phyloP scores from a whole-genome alignment of 768 basidiomycete genomes.

The Pisolithus tinctorius region DNA sequence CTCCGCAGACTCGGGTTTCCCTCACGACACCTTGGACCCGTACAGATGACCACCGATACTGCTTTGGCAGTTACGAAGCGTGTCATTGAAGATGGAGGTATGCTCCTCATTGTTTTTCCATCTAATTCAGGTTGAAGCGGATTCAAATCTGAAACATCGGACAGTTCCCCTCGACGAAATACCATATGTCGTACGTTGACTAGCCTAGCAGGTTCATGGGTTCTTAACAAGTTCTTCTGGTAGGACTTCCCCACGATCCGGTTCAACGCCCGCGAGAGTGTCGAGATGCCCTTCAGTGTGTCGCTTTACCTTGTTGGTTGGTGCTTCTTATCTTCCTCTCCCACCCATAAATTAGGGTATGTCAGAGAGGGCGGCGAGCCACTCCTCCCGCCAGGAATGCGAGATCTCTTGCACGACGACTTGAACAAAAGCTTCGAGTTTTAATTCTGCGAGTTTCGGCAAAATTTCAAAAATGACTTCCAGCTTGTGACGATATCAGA shows the following conservation, averaged over 20 bases:
- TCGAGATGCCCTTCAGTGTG: slow-evolving; percentile 97
- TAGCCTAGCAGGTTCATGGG: slow-evolving; percentile 14
- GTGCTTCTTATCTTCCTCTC: not conserved
- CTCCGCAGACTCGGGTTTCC: slow-evolving; percentile 85
- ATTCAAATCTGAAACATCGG: not conserved
- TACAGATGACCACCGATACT: slow-evolving; percentile 99
- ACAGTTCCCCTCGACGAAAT: slow-evolving; percentile 64
- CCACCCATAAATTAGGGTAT: slow-evolving; percentile 32
- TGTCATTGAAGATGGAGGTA: slow-evolving; percentile 68
- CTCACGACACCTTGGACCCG: slow-evolving; percentile 71
- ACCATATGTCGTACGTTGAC: slow-evolving; percentile 48
- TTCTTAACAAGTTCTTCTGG: not conserved
- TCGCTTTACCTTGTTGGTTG: slow-evolving; percentile 8
- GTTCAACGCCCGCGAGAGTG: slow-evolving; percentile 83
- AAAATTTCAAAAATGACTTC: too few species aligned
- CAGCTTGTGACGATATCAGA: too few species aligned
- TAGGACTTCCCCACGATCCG: slow-evolving; percentile 87
- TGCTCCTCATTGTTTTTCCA: slow-evolving; percentile 7
- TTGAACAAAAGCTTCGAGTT: slow-evolving; percentile 77
- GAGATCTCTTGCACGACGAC: slow-evolving; percentile 75
- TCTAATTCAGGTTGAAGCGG: not conserved
- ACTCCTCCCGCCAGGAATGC: slow-evolving; percentile 85
- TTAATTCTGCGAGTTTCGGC: not conserved
- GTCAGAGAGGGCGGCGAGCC: slow-evolving; percentile 53
- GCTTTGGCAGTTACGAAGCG: slow-evolving; percentile 87